These are phyloP conservation scores for Stemphylium vesicarium DNA, from an alignment of 2,329 filamentous ascomycete species.

Conservation along the genomic window DNA sequence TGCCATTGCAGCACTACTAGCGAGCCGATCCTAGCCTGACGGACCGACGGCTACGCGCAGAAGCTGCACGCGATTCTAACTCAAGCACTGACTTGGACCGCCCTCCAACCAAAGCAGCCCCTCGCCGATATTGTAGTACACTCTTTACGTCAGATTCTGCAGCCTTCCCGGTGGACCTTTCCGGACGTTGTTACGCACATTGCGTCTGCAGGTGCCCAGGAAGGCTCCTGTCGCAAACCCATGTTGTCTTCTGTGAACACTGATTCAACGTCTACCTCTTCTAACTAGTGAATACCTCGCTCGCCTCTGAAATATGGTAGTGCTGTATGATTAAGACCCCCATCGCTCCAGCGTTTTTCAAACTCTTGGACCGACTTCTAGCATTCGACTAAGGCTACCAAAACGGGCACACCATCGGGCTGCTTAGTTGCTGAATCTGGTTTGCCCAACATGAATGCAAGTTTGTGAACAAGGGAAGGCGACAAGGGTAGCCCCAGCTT, in stretches of 20 bases:
- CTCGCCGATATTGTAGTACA: conserved; percentile 2
- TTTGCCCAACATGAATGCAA: conserved; percentile 2
- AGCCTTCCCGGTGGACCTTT: conserved; percentile 5
- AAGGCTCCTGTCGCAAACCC: neutral
- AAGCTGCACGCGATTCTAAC: neutral
- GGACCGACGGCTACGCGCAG: conserved; percentile 27
- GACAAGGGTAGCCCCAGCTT: conserved; percentile 12
- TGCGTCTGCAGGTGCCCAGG: conserved; percentile 2
- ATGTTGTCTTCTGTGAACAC: neutral
- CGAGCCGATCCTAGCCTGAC: conserved; percentile 27
- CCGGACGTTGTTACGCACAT: conserved; percentile 24
- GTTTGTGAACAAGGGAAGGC: neutral
- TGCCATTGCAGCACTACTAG: conserved; percentile 14
- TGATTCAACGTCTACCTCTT: neutral
- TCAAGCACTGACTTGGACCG: neutral
- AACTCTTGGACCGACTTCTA: neutral
- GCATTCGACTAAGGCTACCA: neutral
- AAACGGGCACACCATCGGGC: conserved; percentile 9
- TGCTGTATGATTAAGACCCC: neutral
- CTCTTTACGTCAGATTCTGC: conserved; percentile 12
- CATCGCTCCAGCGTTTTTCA: no score
- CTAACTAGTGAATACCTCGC: neutral
- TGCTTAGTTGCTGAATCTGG: conserved; percentile 20
- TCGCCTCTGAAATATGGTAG: neutral
- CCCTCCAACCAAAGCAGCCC: neutral